Evolutionary conservation across 2,329 filamentous ascomycete genomes (phyloP).

Genomic region (Claviceps africana): DNA sequence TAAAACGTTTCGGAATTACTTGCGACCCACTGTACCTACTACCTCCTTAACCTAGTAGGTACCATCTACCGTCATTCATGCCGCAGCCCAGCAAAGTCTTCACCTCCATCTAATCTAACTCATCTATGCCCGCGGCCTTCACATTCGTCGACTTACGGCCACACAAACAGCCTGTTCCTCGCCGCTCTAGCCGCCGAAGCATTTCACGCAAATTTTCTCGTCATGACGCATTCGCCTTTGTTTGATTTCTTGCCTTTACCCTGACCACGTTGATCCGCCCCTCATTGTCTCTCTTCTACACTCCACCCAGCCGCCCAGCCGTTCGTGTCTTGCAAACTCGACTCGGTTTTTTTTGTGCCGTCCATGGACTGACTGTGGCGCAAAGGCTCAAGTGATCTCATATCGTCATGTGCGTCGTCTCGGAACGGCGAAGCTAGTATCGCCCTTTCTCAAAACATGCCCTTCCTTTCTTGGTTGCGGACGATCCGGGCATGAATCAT

Average conservation of each 20-base stretch:
- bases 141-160: too few relatives aligned
- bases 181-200: too few relatives aligned
- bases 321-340: background rate
- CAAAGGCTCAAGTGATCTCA: too few relatives aligned
- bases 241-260: background rate
- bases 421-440: background rate
- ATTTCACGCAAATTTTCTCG: background rate
- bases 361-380: too few relatives aligned
- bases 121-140: background rate
- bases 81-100: background rate
- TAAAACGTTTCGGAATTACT: too few relatives aligned
- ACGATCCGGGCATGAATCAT: background rate
- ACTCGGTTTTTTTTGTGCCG: background rate
- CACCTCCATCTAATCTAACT: background rate
- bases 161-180: background rate
- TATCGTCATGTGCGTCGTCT: background rate
- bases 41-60: too few relatives aligned
- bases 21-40: too few relatives aligned
- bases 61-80: too few relatives aligned
- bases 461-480: background rate
- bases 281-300: background rate
- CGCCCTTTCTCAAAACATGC: background rate
- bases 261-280: background rate
- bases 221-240: background rate
- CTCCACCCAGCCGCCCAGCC: background rate